Percentiles rank a stretch among this genome's conserved stretches.
These are phyloP conservation scores for Aurantiochytrium sp. DNA, from an alignment of 108 stramenopile species.

Conservation along the genomic window DNA sequence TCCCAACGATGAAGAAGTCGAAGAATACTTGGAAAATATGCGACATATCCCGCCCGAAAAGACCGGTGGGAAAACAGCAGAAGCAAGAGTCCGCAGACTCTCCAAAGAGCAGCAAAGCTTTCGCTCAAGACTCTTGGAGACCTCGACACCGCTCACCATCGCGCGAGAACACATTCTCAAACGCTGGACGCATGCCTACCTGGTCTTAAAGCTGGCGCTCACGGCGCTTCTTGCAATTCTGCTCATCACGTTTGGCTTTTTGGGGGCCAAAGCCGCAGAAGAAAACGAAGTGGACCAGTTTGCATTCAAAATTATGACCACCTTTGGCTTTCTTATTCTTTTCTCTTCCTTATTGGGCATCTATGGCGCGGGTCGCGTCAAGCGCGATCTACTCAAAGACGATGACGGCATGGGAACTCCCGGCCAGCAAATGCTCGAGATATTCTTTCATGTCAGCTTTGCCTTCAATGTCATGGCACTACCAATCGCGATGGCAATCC, in stretches of 20 bases:
- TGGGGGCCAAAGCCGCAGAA: background rate
- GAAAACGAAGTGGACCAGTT: background rate
- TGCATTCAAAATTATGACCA: background rate
- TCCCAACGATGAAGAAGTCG: background rate
- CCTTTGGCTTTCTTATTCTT: background rate
- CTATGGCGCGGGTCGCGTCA: background rate
- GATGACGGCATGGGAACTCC: slow-evolving; percentile 4
- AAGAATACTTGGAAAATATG: background rate
- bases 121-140: background rate
- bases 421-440: background rate
- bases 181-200: background rate
- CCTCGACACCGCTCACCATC: background rate
- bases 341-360: background rate
- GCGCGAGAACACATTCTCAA: background rate
- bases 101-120: background rate
- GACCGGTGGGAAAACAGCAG: background rate
- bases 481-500: background rate
- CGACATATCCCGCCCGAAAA: background rate
- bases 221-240: background rate
- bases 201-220: background rate
- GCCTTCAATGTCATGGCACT: background rate
- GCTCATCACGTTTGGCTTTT: background rate
- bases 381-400: background rate
- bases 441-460: background rate
- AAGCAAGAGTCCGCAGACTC: background rate